These are phyloP conservation scores for Francoa sonchifolia DNA, from an alignment of 441 rosid genomes.

Conservation along the genomic window DNA sequence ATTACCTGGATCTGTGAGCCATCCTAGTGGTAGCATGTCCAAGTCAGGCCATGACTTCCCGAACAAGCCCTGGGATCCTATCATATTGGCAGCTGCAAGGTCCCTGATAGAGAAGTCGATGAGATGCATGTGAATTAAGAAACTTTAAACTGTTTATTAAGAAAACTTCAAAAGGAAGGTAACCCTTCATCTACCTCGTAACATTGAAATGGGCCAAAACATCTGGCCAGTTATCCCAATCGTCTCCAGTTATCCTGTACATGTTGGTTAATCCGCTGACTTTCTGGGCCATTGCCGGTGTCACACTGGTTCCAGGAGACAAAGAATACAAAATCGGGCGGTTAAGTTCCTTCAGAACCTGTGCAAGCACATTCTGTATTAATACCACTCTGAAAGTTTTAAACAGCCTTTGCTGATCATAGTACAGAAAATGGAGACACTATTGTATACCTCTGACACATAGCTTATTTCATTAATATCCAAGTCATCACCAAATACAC, in stretches of 20 bases:
- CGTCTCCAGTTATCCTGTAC: slow-evolving; percentile 86
- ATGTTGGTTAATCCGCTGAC: slow-evolving; percentile 58
- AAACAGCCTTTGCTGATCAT: slow-evolving; percentile 2
- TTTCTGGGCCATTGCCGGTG: slow-evolving; percentile 70
- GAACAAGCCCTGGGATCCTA: slow-evolving; percentile 44
- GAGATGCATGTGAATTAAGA: not conserved
- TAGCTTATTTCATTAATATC: slow-evolving; percentile 49
- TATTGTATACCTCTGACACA: slow-evolving; percentile 53
- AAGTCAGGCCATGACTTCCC: slow-evolving; percentile 92
- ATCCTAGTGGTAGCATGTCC: slow-evolving; percentile 84
- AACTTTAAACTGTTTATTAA: slow-evolving; percentile 1
- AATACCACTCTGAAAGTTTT: slow-evolving; percentile 6
- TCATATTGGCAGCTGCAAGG: slow-evolving; percentile 47
- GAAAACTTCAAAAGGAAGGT: not conserved
- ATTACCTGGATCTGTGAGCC: slow-evolving; percentile 80
- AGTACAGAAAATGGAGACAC: not conserved
- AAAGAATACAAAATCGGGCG: slow-evolving; percentile 67
- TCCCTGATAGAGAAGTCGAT: slow-evolving; percentile 33
- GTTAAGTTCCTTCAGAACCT: slow-evolving; percentile 58
- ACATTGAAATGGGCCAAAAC: slow-evolving; percentile 67
- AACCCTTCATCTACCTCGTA: slow-evolving; percentile 44
- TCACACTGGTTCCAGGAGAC: slow-evolving; percentile 84
- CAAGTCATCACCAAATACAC: slow-evolving; percentile 74
- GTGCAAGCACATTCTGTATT: slow-evolving; percentile 11
- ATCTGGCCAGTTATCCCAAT: slow-evolving; percentile 88